Base-by-base conservation (phyloP, 2,329 filamentous ascomycete genomes). In the Colletotrichum musicola region DNA sequence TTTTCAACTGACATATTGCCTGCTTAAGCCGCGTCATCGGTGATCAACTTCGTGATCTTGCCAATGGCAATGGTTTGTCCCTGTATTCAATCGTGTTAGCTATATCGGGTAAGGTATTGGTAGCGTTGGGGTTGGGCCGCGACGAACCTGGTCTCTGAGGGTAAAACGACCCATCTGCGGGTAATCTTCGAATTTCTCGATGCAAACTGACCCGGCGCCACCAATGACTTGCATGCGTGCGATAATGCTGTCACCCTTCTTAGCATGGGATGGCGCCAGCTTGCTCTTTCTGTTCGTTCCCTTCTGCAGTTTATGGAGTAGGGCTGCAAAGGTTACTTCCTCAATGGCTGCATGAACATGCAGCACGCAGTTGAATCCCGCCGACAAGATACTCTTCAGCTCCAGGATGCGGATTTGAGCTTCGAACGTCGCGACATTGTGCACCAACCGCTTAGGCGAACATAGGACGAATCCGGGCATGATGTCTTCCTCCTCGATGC, bases 51-150 rank as follows among this genome's bases (percentile, higher is more conserved):
- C 69, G 94, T 98, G 80, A 99, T 97, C 89, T 99, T 99, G 77
- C 96, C 96, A 83, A 99, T 99, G 64, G 96, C 96, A 84, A 99
- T 98, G 0, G 96, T 99, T 92, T 98, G 95, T 75, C 96, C 96
- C 91, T 98, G 77, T 62, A n/a, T 78, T 42, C 49, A 30, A 40
- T 16, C 9, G 40, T 64, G 47, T 64, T 47, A 64, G 57, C 50
- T 44, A 60, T 76, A 70, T 76, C 22, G 22, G 68, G 56, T 66
- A 53, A 13, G 22, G 20, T 42, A 55, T 73, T 62, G 25, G 16
- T 35, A 14, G 42, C 18, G 60, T 55, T 35, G 16, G 42, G 20
- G 60, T 55, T 16, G 47, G 58, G 25, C 20, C 14, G 13, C 18
- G 35, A 75, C 85, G 75, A 86, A 94, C 92, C 87, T 95, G 93